A percentile compares a stretch with the other conserved stretches of the same genome.
Evolutionary conservation across 1,139 yeast species (phyloP).

Genomic region (Hansenula sp.): DNA sequence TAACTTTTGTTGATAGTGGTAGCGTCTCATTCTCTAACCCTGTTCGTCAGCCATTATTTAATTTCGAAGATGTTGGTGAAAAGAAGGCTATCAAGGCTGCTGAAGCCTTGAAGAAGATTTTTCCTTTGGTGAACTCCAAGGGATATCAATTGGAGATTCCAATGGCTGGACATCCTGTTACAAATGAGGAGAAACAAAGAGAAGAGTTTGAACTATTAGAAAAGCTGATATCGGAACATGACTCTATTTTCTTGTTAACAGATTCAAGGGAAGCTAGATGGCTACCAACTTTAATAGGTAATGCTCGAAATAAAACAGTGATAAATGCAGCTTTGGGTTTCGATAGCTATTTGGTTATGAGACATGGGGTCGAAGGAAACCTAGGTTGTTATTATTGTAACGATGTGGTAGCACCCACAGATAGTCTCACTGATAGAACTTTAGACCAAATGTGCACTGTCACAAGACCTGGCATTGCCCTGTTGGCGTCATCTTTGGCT

Average conservation of each 20-base stretch:
- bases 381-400: slow-evolving; percentile 95
- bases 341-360: slow-evolving; percentile 88
- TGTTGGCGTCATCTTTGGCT: slow-evolving; percentile 81
- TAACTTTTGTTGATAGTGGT: slow-evolving; percentile 90
- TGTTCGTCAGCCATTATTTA: slow-evolving; percentile 86
- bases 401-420: slow-evolving; percentile 92
- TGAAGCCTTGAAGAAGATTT: slow-evolving; percentile 60
- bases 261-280: slow-evolving; percentile 96
- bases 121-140: slow-evolving; percentile 66
- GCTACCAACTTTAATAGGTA: slow-evolving; percentile 86
- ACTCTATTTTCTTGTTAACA: slow-evolving; percentile 75
- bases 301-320: slow-evolving; percentile 63
- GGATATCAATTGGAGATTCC: slow-evolving; percentile 78
- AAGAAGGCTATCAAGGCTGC: slow-evolving; percentile 80
- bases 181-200: slow-evolving; percentile 46
- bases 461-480: slow-evolving; percentile 93
- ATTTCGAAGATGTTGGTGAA: slow-evolving; percentile 70
- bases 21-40: slow-evolving; percentile 89
- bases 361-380: slow-evolving; percentile 59
- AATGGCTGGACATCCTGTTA: slow-evolving; percentile 90
- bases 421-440: slow-evolving; percentile 78
- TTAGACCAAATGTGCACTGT: slow-evolving; percentile 98
- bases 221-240: slow-evolving; percentile 61
- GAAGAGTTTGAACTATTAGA: slow-evolving; percentile 49
- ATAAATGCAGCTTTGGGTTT: slow-evolving; percentile 94